Base-by-base conservation (phyloP, 164 flowering plant genomes). In the Dillenia turbinata region DNA sequence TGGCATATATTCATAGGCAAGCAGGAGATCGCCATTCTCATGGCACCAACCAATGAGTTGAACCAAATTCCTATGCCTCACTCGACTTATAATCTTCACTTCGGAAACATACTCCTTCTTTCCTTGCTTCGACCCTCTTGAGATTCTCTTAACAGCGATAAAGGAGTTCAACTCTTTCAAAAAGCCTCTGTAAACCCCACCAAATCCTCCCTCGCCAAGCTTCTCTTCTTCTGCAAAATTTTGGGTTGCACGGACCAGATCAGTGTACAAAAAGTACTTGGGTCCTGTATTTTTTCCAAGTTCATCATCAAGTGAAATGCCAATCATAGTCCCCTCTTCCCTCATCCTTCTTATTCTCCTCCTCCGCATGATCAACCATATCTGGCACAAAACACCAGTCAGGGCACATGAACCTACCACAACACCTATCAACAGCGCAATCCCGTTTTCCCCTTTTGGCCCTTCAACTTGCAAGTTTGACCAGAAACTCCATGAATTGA, bases 41-140 rank as follows among this genome's bases (percentile, higher is more conserved):
- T 80, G 84, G 60, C 86, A 82, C 86, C 84, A 84, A 19, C 86
- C 89, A 0, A 73, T 45, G 55, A 84, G 77, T 60, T 75, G 76
- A 26, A 84, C 86, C 33, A 83, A 47, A 56, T 83, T 79, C 33
- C 69, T 56, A 54, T 84, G 88, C 48, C 64, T 79, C 62, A 72
- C 33, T 9, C 56, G 52, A 47, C 73, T 73, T 1, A 73, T 61
- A 13, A 65, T 56, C 66, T 59, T 69, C 19, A 73, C 66, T 44
- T 73, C 76, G 1, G 76, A 33, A 15, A 64, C 50, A 56, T 61
- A 73, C 60, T 69, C 69, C 57, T 69, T 68, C 33, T 55, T 52
- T 54, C 72, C 76, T 56, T 73, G 76, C 19, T 47, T 65, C 7
- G 76, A 68, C 9, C 65, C 66, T n/a, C 60, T 60, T 4, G 72